Base-by-base conservation (phyloP, 164 flowering plant genomes). In the Piper betle region DNA sequence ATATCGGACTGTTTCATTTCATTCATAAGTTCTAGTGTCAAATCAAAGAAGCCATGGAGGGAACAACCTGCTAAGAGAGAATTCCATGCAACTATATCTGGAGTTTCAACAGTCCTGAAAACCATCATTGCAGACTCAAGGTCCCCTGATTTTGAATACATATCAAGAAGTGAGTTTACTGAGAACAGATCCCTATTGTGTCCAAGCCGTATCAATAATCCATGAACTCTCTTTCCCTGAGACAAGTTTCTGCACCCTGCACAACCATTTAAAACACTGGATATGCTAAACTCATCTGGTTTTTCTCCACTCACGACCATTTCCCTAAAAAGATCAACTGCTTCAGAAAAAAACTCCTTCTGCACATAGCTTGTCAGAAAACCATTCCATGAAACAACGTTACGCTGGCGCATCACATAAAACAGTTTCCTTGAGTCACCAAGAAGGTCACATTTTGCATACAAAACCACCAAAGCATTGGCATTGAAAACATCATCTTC, bases 71-170 rank as follows among this genome's bases (percentile, higher is more conserved):
- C 91, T 63, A 88, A 79, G 57, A 83, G 53, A 63, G 89, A 78
- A 78, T 86, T 88, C 96, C 96, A 89, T 20, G 91, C 80, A 63
- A 86, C 88, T 66, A 80, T 75, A 72, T 86, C 94, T 8, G 82
- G 85, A n/a, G 66, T 57, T 4, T 37, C 41, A 37, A 81, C 78
- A 43, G 71, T 65, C 60, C 78, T 64, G 65, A 89, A 89, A 64
- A 76, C 84, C 40, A 64, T 33, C 52, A 75, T 64, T 6, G 94
- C 77, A 64, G 74, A 81, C 52, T 75, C 73, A 48, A 84, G 66
- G 60, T 65, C 71, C 42, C 88, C 86, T 11, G 66, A 66, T 77
- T 87, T 89, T 13, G 84, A 75, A 72, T 89, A 86, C 94, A 89
- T 85, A 69, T 84, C 87, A 63, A 89, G 80, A 15, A 89, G 84